Conservation (phyloP, 345 rosid species). For the Carallia pectinifolia region DNA sequence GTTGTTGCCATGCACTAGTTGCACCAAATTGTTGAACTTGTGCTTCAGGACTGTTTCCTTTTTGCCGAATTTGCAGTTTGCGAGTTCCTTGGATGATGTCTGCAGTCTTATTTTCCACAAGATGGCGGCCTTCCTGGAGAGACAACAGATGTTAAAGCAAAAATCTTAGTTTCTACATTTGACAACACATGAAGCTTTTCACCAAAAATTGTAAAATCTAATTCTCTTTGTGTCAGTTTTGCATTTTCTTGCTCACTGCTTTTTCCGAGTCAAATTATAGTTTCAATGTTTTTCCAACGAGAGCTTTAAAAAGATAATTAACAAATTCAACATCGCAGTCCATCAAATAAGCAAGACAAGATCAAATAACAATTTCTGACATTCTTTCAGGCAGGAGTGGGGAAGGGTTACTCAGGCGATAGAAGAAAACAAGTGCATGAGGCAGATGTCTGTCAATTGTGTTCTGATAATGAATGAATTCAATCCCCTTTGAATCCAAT, state of each 20-base stretch:
- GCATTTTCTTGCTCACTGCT: neutral
- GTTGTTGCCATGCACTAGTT: constrained; percentile 54
- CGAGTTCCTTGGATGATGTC: constrained; percentile 72
- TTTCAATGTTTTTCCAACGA: neutral
- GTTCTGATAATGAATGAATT: no score
- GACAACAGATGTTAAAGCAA: neutral
- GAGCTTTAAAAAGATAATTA: neutral
- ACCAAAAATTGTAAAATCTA: neutral
- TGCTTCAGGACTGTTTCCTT: constrained; percentile 43
- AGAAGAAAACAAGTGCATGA: no score
- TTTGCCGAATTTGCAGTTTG: constrained; percentile 65
- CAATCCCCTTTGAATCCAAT: no score
- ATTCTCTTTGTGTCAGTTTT: neutral
- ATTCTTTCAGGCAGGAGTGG: no score
- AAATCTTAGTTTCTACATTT: neutral
- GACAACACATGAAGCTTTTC: neutral
- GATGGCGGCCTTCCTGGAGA: constrained; percentile 78
- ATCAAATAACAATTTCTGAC: no score
- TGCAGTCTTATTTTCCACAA: constrained; percentile 75
- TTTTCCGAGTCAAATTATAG: neutral
- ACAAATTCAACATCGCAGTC: no score
- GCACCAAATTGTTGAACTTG: constrained; percentile 38
- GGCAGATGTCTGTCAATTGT: no score
- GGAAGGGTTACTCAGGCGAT: no score
- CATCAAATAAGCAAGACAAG: no score